These are phyloP conservation scores for Beauveria caledonica DNA, from an alignment of 2,329 filamentous ascomycete genomes.

Conservation along the genomic window DNA sequence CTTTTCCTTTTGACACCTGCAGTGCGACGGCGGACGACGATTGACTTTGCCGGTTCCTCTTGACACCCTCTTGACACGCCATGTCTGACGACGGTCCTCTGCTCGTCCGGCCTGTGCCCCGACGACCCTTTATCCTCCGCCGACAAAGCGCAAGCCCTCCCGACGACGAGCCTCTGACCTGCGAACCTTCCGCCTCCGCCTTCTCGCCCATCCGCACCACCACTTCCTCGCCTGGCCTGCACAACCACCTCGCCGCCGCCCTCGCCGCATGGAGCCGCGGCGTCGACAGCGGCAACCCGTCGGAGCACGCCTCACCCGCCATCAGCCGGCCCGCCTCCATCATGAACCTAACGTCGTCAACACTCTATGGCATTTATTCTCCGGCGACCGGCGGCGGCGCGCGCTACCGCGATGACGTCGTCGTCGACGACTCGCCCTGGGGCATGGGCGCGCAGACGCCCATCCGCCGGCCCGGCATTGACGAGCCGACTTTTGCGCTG, in stretches of 20 bases:
- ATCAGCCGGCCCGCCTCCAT: slow-evolving; percentile 67
- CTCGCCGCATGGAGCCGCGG: slow-evolving; percentile 15
- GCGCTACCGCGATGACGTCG: slow-evolving; percentile 32
- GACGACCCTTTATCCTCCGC: slow-evolving; percentile 60
- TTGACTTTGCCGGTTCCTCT: not conserved
- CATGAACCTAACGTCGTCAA: slow-evolving; percentile 80
- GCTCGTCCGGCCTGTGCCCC: slow-evolving; percentile 61
- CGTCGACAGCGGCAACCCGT: slow-evolving; percentile 5
- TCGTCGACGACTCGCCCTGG: slow-evolving; percentile 64
- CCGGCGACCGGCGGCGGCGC: slow-evolving; percentile 44
- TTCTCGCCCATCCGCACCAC: not conserved
- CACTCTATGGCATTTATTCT: slow-evolving; percentile 85
- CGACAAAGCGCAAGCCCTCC: slow-evolving; percentile 38
- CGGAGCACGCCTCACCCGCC: slow-evolving; percentile 20
- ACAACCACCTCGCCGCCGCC: slow-evolving; percentile 22
- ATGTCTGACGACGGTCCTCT: slow-evolving; percentile 34
- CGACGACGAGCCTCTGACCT: slow-evolving; percentile 16
- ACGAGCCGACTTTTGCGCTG: slow-evolving; percentile 37
- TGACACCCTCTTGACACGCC: not conserved
- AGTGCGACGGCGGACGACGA: not conserved
- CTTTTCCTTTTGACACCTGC: not conserved
- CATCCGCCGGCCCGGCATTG: slow-evolving; percentile 32
- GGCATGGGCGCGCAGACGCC: slow-evolving; percentile 70
- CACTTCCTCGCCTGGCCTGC: not conserved
- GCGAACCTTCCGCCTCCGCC: slow-evolving; percentile 19